Base-by-base conservation (phyloP, 257 asterid species). In the Fraxinus americana region DNA sequence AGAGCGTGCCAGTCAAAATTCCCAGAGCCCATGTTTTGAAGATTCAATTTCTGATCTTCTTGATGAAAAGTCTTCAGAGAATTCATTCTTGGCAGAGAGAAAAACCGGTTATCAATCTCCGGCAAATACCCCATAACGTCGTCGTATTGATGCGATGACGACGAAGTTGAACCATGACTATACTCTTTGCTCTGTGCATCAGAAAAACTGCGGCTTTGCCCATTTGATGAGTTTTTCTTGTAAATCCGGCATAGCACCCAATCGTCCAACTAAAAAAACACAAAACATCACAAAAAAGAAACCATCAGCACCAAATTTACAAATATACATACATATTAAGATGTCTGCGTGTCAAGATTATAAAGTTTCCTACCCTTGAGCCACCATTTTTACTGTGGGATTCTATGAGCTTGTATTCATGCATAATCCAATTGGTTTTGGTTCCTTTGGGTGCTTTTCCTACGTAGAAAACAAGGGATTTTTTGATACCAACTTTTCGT, bases 181-280 rank as follows among this genome's bases (percentile, higher is more conserved):
- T 79, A 77, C 29, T 90, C 94, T 21, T 76, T 88, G 80, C 78
- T 82, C 57, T 75, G 87, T 14, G 17, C 67, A 8, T 81, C 88
- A 5, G 86, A 63, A 7, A 48, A 34, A 6, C 54, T 77, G 14
- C 72, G 80, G 66, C 80, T 87, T 63, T 73, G 82, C 1, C 86
- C 91, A 12, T 85, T 73, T 0, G 96, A 79, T 0, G 96, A 79
- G 63, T 85, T 85, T 86, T 93, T 93, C 90, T 93, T 86, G 75
- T 93, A 93, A 75, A 93, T 91, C 66, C 98, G 88, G 50, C 98
- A 93, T 2, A 93, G 65, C 17, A 93, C 98, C 94, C 98, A 91
- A 11, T 87, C 88, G 71, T 87, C 90, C 54, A 87, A 70, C 90
- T 87, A n/a, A 45, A 16, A 70, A 13, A 7, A 7, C 38, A 41